Conservation (phyloP, 2,329 filamentous ascomycete genomes). For the Torrubiella hemipterigena region DNA sequence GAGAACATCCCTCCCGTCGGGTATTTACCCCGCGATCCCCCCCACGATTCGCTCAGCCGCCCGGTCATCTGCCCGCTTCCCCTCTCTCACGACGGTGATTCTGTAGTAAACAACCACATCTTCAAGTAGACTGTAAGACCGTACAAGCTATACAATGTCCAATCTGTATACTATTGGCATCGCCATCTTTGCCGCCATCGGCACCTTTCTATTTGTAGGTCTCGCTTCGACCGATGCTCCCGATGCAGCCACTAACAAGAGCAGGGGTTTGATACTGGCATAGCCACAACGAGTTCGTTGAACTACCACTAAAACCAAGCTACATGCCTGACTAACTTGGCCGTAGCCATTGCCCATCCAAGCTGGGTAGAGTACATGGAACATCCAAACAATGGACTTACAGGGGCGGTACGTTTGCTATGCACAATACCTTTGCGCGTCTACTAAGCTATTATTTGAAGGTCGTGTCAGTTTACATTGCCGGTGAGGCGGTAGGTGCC, state of each 20-base stretch:
- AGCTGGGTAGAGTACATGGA: slow-evolving; percentile 49
- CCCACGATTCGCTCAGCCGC: no score
- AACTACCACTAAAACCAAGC: slow-evolving; percentile 1
- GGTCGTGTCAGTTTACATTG: slow-evolving; percentile 47
- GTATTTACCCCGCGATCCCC: no score
- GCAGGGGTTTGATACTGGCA: slow-evolving; percentile 47
- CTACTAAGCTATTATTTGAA: not conserved
- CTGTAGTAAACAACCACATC: no score
- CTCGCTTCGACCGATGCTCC: not conserved
- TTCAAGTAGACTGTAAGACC: no score
- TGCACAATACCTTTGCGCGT: not conserved
- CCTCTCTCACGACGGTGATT: no score
- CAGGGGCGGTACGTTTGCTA: slow-evolving; percentile 28
- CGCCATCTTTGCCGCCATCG: slow-evolving; percentile 44
- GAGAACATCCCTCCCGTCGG: no score
- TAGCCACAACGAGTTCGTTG: slow-evolving; percentile 41
- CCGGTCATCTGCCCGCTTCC: no score
- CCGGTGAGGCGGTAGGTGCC: slow-evolving; percentile 44
- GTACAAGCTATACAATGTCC: not conserved
- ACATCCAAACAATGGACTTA: slow-evolving; percentile 39
- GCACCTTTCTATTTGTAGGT: slow-evolving; percentile 45
- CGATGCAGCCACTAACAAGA: slow-evolving; percentile 1
- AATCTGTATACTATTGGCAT: slow-evolving; percentile 16
- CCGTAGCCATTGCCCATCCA: slow-evolving; percentile 41
- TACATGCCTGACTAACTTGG: slow-evolving; percentile 2